Percentiles rank a stretch among this genome's conserved stretches.
phyloP scores from a whole-genome alignment of 106 monocot genomes.

The Dendrobium chrysotoxum region DNA sequence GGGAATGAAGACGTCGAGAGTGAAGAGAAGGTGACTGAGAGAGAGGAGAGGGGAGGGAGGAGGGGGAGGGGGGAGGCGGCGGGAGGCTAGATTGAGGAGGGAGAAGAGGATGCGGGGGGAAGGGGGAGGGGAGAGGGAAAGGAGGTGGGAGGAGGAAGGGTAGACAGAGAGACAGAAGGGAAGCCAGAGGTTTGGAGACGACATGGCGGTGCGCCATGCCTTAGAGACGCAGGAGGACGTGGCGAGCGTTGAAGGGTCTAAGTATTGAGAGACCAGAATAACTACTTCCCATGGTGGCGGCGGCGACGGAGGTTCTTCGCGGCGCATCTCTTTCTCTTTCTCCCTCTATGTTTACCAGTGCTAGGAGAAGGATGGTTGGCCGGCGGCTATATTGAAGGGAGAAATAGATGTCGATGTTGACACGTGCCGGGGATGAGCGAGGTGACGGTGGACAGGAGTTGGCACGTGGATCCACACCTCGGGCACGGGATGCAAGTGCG shows the following conservation, averaged over 20 bases:
- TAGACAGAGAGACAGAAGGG: constrained; percentile 29
- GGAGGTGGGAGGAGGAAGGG: constrained; percentile 24
- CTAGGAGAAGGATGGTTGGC: not conserved
- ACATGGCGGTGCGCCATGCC: constrained; percentile 34
- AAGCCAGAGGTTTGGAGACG: constrained; percentile 49
- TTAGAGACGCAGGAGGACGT: constrained; percentile 43
- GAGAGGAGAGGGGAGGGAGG: constrained; percentile 18
- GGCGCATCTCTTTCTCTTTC: not conserved
- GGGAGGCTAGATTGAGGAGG: not conserved
- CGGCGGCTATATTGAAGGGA: not conserved
- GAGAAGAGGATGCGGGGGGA: constrained; percentile 13
- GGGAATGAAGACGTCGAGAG: constrained; percentile 35
- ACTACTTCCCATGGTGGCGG: constrained; percentile 30
- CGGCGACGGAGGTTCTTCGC: not conserved
- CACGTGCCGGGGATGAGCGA: not conserved
- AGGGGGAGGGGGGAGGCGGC: constrained; percentile 2
- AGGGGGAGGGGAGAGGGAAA: not conserved
- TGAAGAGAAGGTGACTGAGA: constrained; percentile 33
- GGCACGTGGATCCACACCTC: too few species aligned
- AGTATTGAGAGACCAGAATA: constrained; percentile 12
- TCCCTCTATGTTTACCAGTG: not conserved
- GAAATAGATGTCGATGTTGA: not conserved
- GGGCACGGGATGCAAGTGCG: too few species aligned
- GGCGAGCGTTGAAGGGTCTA: constrained; percentile 40
- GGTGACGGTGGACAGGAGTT: not conserved